phyloP scores from a whole-genome alignment of 2,329 filamentous ascomycete genomes.

The Xylaria arbuscula region DNA sequence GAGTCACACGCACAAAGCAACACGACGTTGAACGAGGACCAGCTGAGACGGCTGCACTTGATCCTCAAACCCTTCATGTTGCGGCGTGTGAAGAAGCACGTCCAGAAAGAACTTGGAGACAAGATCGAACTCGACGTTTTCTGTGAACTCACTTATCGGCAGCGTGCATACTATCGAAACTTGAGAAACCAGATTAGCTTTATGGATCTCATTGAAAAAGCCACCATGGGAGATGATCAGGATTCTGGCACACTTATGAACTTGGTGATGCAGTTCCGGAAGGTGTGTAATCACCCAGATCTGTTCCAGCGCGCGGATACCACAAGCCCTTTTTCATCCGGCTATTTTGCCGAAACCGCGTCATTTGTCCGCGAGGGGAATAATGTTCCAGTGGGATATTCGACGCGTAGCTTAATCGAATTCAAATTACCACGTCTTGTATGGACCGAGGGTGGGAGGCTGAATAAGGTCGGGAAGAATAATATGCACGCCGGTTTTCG shows the following conservation, averaged over 20 bases:
- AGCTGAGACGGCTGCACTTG: slow-evolving; percentile 96
- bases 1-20: slow-evolving; percentile 99
- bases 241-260: slow-evolving; percentile 99
- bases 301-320: slow-evolving; percentile 95
- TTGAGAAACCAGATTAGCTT: slow-evolving; percentile 97
- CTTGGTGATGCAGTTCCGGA: slow-evolving; percentile 99
- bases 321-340: slow-evolving; percentile 82
- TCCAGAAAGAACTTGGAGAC: slow-evolving; percentile 98
- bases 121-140: slow-evolving; percentile 98
- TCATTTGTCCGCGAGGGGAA: slow-evolving; percentile 92
- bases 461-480: slow-evolving; percentile 77
- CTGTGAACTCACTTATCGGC: slow-evolving; percentile 95
- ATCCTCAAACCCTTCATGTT: slow-evolving; percentile 99
- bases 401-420: slow-evolving; percentile 85
- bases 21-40: slow-evolving; percentile 98
- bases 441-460: slow-evolving; percentile 81
- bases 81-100: slow-evolving; percentile 98
- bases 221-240: slow-evolving; percentile 90
- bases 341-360: slow-evolving; percentile 93
- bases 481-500: slow-evolving; percentile 84
- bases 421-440: slow-evolving; percentile 84
- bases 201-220: slow-evolving; percentile 98
- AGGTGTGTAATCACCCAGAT: slow-evolving; percentile 98
- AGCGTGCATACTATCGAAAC: slow-evolving; percentile 92
- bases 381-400: slow-evolving; percentile 84